Conservation (phyloP, 148 eudicot genomes). For the Suaeda aralocaspica region DNA sequence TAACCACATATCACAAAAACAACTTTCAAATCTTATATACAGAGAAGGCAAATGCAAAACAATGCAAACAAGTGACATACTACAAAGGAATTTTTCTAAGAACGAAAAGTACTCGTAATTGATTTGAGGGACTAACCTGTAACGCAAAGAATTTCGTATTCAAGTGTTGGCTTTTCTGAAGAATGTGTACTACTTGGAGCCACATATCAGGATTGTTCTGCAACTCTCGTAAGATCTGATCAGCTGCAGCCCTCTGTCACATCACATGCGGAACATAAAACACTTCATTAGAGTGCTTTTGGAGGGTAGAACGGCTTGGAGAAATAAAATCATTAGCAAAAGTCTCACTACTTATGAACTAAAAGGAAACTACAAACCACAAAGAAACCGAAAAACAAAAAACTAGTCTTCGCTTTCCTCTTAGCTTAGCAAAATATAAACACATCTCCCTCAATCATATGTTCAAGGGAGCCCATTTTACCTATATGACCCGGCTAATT, state of each 20-base stretch:
- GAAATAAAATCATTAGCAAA: too few species aligned
- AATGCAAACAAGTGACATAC: neutral
- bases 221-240: constrained; percentile 83
- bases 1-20: neutral
- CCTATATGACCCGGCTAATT: neutral
- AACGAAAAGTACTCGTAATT: neutral
- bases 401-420: too few species aligned
- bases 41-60: neutral
- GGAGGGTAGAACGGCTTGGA: too few species aligned
- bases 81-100: neutral
- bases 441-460: too few species aligned
- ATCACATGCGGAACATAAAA: neutral
- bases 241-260: constrained; percentile 88
- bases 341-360: neutral
- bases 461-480: too few species aligned
- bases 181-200: constrained; percentile 99
- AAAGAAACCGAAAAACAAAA: neutral
- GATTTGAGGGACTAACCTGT: constrained; percentile 53
- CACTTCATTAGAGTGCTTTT: too few species aligned
- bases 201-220: constrained; percentile 95
- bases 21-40: neutral
- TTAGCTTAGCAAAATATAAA: too few species aligned
- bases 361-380: neutral
- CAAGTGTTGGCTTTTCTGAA: constrained; percentile 72
- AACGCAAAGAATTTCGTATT: constrained; percentile 91